Conservation (phyloP, 1,139 yeast genomes). For the Scheffersomyces segobiensis region DNA sequence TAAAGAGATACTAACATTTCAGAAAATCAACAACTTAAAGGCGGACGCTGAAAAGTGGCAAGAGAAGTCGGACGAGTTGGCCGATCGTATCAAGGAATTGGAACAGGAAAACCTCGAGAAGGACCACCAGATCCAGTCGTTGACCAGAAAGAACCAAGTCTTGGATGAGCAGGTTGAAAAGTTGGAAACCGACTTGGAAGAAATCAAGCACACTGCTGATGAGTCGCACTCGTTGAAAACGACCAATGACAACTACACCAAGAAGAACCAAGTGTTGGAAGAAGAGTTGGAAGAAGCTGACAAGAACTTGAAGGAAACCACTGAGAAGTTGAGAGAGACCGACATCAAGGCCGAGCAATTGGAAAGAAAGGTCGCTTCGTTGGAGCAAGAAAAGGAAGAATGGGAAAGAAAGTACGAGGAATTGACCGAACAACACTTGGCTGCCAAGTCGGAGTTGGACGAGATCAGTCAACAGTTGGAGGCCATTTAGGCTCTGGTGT, state of each 20-base stretch:
- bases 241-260: constrained; percentile 85
- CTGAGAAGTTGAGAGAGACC: constrained; percentile 91
- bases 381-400: constrained; percentile 90
- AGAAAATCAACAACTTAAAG: constrained; percentile 90
- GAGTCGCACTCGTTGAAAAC: constrained; percentile 89
- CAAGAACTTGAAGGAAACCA: constrained; percentile 87
- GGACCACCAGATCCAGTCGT: constrained; percentile 92
- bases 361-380: constrained; percentile 90
- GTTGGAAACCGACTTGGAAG: constrained; percentile 76
- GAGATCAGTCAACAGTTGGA: constrained; percentile 94
- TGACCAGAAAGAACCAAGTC: constrained; percentile 87
- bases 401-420: constrained; percentile 93
- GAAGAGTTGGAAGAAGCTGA: constrained; percentile 94
- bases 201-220: constrained; percentile 86
- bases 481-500: constrained; percentile 54
- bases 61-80: constrained; percentile 89
- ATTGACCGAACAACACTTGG: constrained; percentile 73
- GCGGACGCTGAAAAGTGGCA: constrained; percentile 97
- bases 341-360: constrained; percentile 97
- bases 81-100: constrained; percentile 77
- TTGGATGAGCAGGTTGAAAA: constrained; percentile 91
- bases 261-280: constrained; percentile 90
- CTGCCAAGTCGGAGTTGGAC: constrained; percentile 87
- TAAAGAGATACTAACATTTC: constrained; percentile 19
- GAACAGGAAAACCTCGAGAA: constrained; percentile 91